Percentiles rank a stretch among this genome's conserved stretches.
These are phyloP conservation scores for Candida pseudoglaebosa DNA, from an alignment of 805 yeast species.

Conservation along the genomic window DNA sequence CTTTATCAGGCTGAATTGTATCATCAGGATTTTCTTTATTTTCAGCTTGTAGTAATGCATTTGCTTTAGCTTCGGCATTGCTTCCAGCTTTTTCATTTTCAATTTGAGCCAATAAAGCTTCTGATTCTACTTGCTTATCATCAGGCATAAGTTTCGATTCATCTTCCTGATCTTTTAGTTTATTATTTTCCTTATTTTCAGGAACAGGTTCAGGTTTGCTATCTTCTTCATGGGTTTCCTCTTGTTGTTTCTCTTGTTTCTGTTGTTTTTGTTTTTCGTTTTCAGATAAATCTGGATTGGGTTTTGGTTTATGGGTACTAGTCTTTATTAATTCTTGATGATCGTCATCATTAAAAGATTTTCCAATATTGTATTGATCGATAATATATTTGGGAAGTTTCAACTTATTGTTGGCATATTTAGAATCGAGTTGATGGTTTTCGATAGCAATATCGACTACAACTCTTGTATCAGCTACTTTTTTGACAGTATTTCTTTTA, in stretches of 20 bases:
- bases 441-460: conserved; percentile 40
- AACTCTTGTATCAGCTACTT: conserved; percentile 20
- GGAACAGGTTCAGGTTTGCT: not conserved
- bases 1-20: conserved; percentile 7
- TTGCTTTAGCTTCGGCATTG: conserved; percentile 4
- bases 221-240: not conserved
- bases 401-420: conserved; percentile 33
- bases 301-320: not conserved
- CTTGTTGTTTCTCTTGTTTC: not conserved
- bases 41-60: too few species aligned
- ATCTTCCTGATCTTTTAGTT: not conserved
- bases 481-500: not conserved
- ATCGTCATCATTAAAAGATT: conserved; percentile 26
- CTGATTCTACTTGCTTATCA: not conserved
- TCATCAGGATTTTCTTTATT: conserved; percentile 4
- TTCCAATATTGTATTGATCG: conserved; percentile 23
- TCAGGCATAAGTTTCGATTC: not conserved
- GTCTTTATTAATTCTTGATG: conserved; percentile 12
- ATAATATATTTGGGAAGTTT: conserved; percentile 26
- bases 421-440: conserved; percentile 25
- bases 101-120: not conserved
- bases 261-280: not conserved
- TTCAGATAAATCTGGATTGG: conserved; percentile 1
- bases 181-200: not conserved
- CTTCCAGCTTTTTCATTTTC: conserved; percentile 6